These are phyloP conservation scores for Scolecobasidium constrictum DNA, from an alignment of 2,329 filamentous ascomycete species.

Conservation along the genomic window DNA sequence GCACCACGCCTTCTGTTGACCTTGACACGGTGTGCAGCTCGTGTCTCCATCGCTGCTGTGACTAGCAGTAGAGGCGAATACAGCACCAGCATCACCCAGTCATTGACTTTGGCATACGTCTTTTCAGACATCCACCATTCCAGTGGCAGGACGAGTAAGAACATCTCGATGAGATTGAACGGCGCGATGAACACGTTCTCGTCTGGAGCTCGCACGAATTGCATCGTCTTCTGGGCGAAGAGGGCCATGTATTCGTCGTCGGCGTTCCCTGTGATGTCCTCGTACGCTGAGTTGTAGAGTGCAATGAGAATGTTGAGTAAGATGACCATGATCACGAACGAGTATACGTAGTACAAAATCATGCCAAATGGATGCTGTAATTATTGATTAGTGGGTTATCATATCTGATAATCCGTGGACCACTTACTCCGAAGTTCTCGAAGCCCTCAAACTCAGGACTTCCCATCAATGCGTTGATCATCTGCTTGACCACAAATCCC, in stretches of 20 bases:
- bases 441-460: conserved; percentile 84
- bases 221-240: conserved; percentile 89
- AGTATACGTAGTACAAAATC: conserved; percentile 94
- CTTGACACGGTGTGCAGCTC: conserved; percentile 45
- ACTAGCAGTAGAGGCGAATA: conserved; percentile 77
- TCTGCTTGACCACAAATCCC: conserved; percentile 64
- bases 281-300: conserved; percentile 91
- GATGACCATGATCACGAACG: conserved; percentile 92
- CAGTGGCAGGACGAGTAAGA: conserved; percentile 65
- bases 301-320: conserved; percentile 94
- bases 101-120: conserved; percentile 72
- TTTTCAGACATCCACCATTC: conserved; percentile 89
- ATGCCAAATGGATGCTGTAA: conserved; percentile 70
- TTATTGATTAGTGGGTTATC: conserved; percentile 10
- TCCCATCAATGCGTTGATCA: conserved; percentile 86
- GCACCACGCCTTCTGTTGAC: conserved; percentile 71
- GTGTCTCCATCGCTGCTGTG: conserved; percentile 51
- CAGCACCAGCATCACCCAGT: conserved; percentile 73
- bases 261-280: conserved; percentile 86
- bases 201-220: conserved; percentile 91
- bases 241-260: conserved; percentile 92
- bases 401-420: neutral
- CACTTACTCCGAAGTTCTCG: conserved; percentile 60
- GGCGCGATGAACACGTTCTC: conserved; percentile 98
- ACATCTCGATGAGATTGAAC: conserved; percentile 85